phyloP scores from a whole-genome alignment of 2,329 filamentous ascomycete genomes.

The Alternaria metachromatica region DNA sequence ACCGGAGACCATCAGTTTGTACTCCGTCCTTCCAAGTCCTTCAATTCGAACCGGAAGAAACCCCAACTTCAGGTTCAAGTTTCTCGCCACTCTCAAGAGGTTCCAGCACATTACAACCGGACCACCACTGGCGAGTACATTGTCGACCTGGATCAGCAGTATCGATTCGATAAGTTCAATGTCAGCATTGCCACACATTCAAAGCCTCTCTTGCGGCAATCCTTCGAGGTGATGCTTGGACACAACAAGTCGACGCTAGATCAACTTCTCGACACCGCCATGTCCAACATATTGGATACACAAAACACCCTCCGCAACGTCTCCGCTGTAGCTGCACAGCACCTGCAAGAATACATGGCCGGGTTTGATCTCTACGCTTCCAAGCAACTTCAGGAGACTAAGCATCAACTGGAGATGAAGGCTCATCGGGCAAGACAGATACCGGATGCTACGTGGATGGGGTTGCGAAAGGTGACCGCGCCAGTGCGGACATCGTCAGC shows the following conservation, averaged over 20 bases:
- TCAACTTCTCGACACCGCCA: conserved; percentile 28
- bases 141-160: conserved; percentile 57
- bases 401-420: conserved; percentile 11
- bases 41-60: conserved; percentile 52
- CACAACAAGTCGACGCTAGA: conserved; percentile 39
- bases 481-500: conserved; percentile 35
- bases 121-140: conserved; percentile 63
- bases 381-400: conserved; percentile 12
- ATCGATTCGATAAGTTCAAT: conserved; percentile 58
- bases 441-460: conserved; percentile 29
- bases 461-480: conserved; percentile 31
- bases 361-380: conserved; percentile 10
- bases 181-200: conserved; percentile 53
- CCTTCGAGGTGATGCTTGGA: conserved; percentile 42
- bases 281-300: conserved; percentile 24
- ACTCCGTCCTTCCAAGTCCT: conserved; percentile 56
- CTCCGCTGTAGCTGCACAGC: conserved; percentile 25
- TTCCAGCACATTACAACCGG: conserved; percentile 55
- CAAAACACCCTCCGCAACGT: conserved; percentile 29
- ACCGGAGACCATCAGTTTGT: conserved; percentile 62
- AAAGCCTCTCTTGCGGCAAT: conserved; percentile 46
- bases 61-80: conserved; percentile 59
- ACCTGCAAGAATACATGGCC: conserved; percentile 12
- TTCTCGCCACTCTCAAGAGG: conserved; percentile 50
- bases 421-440: conserved; percentile 21